Conservation (phyloP, 2,329 filamentous ascomycete species). For the Dactylonectria estremocensis region DNA sequence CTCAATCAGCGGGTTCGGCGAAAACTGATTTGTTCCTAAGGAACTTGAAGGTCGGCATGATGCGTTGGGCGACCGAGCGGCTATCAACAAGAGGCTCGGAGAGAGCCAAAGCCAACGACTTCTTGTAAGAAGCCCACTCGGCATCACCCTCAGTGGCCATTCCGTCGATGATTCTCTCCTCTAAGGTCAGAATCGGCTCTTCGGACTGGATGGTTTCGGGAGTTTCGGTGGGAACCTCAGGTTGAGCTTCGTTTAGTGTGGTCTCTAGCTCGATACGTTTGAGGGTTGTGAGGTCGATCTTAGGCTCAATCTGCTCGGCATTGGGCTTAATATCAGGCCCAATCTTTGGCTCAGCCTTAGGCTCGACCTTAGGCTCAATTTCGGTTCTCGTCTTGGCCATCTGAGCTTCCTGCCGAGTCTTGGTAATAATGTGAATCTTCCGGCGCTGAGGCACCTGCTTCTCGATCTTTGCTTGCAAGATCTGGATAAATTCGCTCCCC, state of each 20-base stretch:
- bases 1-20: not conserved
- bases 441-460: slow-evolving; percentile 33
- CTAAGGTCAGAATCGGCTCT: not conserved
- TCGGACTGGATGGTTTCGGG: not conserved
- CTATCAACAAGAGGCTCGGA: slow-evolving; percentile 31
- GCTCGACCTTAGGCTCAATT: not conserved
- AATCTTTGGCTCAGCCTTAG: not conserved
- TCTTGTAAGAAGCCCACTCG: slow-evolving; percentile 12
- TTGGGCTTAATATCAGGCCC: not conserved
- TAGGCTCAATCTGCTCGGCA: not conserved
- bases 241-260: not conserved
- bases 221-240: not conserved
- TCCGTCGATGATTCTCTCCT: not conserved
- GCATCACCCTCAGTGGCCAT: slow-evolving; percentile 12
- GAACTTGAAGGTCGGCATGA: not conserved
- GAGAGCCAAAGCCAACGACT: slow-evolving; percentile 40
- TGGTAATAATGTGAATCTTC: not conserved
- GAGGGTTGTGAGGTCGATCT: not conserved
- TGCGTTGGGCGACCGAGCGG: not conserved
- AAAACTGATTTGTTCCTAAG: not conserved
- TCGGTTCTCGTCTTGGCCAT: not conserved
- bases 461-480: slow-evolving; percentile 26
- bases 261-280: not conserved
- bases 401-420: not conserved
- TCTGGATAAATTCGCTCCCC: slow-evolving; percentile 32